Base-by-base conservation (phyloP, 139 green algal species). In the Haematococcus lacustris region DNA sequence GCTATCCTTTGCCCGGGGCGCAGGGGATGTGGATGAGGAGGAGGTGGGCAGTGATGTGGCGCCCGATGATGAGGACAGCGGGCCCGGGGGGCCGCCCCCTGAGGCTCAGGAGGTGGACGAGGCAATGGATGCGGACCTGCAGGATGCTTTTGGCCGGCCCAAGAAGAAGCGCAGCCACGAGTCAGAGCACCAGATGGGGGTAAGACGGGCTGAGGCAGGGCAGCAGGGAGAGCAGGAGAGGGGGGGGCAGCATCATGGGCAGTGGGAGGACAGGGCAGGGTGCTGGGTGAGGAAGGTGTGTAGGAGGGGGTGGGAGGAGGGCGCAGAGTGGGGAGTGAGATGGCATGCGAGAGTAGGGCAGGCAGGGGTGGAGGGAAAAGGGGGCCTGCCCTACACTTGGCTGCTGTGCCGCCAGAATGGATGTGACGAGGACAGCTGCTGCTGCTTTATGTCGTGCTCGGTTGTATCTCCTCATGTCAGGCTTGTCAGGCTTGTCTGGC, bases 101-200 rank as follows among this genome's bases (percentile, higher is more conserved):
- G 28, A 37, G 6, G 28, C 66, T 26, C 26, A 62, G 66, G 66
- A 53, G 41, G 35, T 28, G 4, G 66, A 71, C 23, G 68, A 73
- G 51, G 69, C 53, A 2, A 21, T 38, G 23, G 71, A 73, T 13
- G 76, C 71, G 5, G 66, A n/a, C 9, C 17, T 62, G 35, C 71
- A 82, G 53, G 38, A 68, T 4, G 43, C 60, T n/a, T 80, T 83
- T 40, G 71, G 71, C 41, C 59, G 51, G 39, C 76, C 73, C 30
- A 82, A 82, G 71, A 75, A 76, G 50, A 76, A 73, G 41, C 80
- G 76, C 71, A 70, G 63, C 50, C 71, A 78, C 50, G 39, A 74
- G 1, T 51, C 43, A 26, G 70, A 84, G n/a, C 3, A 41, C 39
- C 66, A 84, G 74, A 71, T 78, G 73, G 34, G 35, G 65, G 50